These are phyloP conservation scores for Uronychia binucleata DNA, from an alignment of 73 alveolate species.

Conservation along the genomic window DNA sequence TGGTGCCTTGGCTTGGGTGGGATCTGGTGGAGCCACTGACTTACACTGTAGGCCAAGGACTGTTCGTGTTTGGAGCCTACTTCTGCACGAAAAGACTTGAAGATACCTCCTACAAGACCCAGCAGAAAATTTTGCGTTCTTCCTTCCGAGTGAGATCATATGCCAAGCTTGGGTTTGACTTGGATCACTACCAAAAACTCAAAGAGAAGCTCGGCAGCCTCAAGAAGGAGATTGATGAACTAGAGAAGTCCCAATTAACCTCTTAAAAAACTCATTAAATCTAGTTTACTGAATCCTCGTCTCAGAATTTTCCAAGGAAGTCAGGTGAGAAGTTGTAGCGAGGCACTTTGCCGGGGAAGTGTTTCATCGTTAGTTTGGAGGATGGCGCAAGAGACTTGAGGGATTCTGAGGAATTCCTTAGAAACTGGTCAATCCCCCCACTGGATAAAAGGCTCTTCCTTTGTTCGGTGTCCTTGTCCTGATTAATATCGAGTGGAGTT, in stretches of 20 bases:
- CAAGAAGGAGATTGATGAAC: background rate
- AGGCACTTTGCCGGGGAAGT: no score
- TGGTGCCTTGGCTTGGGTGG: slow-evolving; percentile 82
- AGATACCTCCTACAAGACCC: slow-evolving; percentile 6
- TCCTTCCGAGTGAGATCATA: background rate
- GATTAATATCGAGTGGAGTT: no score
- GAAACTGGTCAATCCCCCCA: no score
- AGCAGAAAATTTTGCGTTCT: background rate
- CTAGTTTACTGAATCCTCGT: no score
- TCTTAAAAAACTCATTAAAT: no score
- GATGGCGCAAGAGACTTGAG: background rate
- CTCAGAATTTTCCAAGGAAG: no score
- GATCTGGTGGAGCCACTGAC: slow-evolving; percentile 77
- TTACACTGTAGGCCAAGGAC: slow-evolving; percentile 58
- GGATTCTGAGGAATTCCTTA: no score
- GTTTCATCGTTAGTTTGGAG: background rate
- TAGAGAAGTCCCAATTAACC: background rate
- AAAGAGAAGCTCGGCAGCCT: background rate
- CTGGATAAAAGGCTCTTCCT: no score
- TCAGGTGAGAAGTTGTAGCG: background rate
- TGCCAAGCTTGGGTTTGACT: background rate
- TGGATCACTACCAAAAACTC: background rate
- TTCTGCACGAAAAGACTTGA: slow-evolving; percentile 40
- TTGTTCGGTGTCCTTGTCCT: no score
- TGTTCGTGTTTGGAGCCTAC: slow-evolving; percentile 48